Evolutionary conservation across 768 basidiomycete genomes (phyloP), one percentile per base, ranked within the genome.

Genomic region (Boletus insuetus): DNA sequence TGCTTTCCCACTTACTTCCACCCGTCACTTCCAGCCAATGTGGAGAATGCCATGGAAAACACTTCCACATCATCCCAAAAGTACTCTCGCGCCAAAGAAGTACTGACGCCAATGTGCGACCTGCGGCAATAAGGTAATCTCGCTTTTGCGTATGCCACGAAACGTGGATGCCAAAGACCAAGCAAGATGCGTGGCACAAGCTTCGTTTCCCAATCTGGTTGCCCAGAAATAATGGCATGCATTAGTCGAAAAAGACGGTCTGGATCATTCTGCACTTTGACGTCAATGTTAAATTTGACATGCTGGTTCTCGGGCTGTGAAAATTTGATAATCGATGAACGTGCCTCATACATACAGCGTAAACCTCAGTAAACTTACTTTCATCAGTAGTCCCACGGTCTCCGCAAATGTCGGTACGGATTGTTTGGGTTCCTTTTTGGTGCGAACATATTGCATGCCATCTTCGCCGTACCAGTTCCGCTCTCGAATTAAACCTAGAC

Each of bases 181-280:
- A 92, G 77, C 9, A 93, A 73, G 64, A 94, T 83, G 17, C 93
- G 82, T 0, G 91, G 92, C 2, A 88, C 91, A 49, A 96, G 83
- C 38, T 63, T 69, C 9, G 81, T 85, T 71, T 92, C 81, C 89
- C 88, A 96, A 31, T 81, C 75, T 1, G 81, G 76, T 56, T 93
- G 82, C 8, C 77, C 63, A 14, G 81, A 76, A 55, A 96, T 84
- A 54, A 80, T 76, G 39, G 72, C 70, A 73, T 90, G 80, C 84
- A 97, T 92, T 41, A 94, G 75, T 22, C 73, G 67, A 74, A 95
- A 97, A 32, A 96, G 79, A n/a, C 82, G 82, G 53, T 84, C 85
- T 1, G 96, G 94, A 66, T 94, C 85, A 67, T 98, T 98, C 66
- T 93, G 86, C 26, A 87, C 82, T 74, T 99, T 99, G 68, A 97